Base-by-base conservation (phyloP, 257 asterid species). In the Verbena officinalis region DNA sequence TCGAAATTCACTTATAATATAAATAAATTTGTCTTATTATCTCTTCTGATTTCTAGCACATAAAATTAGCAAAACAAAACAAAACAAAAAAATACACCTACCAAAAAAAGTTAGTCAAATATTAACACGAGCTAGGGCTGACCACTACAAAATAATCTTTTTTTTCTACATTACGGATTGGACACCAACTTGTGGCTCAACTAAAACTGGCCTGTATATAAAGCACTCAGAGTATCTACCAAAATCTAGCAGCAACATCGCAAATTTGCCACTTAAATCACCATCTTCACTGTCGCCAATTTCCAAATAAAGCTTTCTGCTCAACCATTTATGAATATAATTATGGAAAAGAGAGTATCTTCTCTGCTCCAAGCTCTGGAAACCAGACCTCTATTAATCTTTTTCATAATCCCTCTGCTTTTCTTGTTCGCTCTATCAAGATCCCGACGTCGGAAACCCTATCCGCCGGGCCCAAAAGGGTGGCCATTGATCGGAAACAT, bases 391-490 rank as follows among this genome's bases (percentile, higher is more conserved):
- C 13, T 76, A 7, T 33, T 66, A 38, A 16, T 71, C 50, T 5
- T 82, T 55, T 65, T 74, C 50, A 24, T 65, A 51, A 5, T 71
- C 73, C 83, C 84, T 24, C 52, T 77, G 8, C 42, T 75, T 0
- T 23, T 75, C 71, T 22, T 69, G 7, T 59, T 74, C 14, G 0
- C 45, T 6, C 5, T 77, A 30, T 57, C 80, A 1, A 64, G 70
- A 64, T 67, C 75, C n/a, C 68, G 83, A 0, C 79, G 75, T 0
- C 79, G 75, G 0, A 86, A 84, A 69, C 83, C 63, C 5, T 87
- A 74, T n/a, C 98, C 98, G 0, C 98, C 98, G 0, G 98, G 96
- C 4, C 98, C 96, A 0, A 78, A 34, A 15, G 98, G 96, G 0
- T 81, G 83, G 91, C 98, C 96, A 48, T 24, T 91, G 62, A 80